Conservation (phyloP, 2,329 filamentous ascomycete species). For the Zalaria sp. region DNA sequence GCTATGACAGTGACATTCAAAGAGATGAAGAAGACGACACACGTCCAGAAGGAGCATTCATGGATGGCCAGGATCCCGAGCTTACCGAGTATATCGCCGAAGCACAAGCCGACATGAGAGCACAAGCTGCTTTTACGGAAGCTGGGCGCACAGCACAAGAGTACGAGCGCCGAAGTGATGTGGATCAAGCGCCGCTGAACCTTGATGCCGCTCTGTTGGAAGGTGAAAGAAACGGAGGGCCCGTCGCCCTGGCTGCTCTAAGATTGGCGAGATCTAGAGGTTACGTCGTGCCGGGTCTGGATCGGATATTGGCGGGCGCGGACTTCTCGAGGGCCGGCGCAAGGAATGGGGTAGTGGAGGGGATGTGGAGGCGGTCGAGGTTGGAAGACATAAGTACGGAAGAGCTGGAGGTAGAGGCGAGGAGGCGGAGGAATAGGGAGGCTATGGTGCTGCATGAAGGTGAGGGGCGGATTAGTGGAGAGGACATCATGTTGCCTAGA, state of each 20-base stretch:
- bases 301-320: neutral
- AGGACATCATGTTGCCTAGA: conserved; percentile 51
- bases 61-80: neutral
- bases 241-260: too few species aligned
- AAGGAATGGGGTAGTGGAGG: neutral
- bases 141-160: too few species aligned
- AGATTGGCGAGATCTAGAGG: neutral
- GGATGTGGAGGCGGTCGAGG: neutral
- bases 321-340: neutral
- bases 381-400: neutral
- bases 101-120: too few species aligned
- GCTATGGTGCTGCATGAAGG: conserved; percentile 86
- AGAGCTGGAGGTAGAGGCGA: conserved; percentile 49
- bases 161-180: too few species aligned
- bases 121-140: too few species aligned
- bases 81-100: too few species aligned
- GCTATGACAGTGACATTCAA: neutral
- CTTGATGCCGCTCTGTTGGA: neutral
- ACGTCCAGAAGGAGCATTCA: neutral
- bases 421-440: conserved; percentile 59
- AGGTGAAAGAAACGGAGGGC: neutral
- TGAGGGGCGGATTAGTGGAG: conserved; percentile 55
- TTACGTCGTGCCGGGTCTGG: neutral
- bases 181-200: too few species aligned
- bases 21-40: neutral